These are phyloP conservation scores for Aspergillus sp. DNA, from an alignment of 2,329 filamentous ascomycete genomes.

Conservation along the genomic window DNA sequence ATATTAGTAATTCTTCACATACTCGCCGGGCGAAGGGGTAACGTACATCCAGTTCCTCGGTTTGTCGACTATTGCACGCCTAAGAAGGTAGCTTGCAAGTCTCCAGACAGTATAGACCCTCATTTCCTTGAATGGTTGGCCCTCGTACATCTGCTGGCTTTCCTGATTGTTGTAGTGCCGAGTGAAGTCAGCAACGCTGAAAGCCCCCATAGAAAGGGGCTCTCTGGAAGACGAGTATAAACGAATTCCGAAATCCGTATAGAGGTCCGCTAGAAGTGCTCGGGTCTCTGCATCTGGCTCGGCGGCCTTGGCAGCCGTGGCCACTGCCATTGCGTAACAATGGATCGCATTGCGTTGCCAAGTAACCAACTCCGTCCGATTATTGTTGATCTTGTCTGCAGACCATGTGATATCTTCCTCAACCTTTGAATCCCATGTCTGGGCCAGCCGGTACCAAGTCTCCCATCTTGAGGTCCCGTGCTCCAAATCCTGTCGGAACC, in stretches of 20 bases:
- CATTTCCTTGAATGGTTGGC: conserved; percentile 57
- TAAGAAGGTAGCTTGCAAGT: conserved; percentile 62
- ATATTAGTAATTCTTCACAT: background rate
- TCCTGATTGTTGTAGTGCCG: conserved; percentile 60
- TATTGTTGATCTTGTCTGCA: conserved; percentile 87
- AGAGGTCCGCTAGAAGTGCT: conserved; percentile 63
- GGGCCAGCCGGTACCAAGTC: conserved; percentile 83
- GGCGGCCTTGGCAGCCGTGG: conserved; percentile 58
- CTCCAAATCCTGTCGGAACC: conserved; percentile 78
- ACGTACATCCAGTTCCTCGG: conserved; percentile 64
- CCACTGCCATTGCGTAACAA: conserved; percentile 71
- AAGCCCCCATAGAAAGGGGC: conserved; percentile 67
- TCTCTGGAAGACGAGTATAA: conserved; percentile 68
- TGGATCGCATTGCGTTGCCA: conserved; percentile 80
- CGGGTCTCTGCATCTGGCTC: conserved; percentile 55
- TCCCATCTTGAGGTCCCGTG: conserved; percentile 83
- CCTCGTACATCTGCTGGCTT: conserved; percentile 56
- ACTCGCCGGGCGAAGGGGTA: background rate
- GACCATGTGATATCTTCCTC: conserved; percentile 88
- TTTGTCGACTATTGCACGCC: conserved; percentile 57
- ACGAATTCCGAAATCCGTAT: conserved; percentile 66
- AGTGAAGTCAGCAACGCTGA: conserved; percentile 60
- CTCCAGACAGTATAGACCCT: conserved; percentile 63
- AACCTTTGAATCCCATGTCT: conserved; percentile 83
- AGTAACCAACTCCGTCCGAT: conserved; percentile 69